phyloP scores from a whole-genome alignment of 83 land plant genomes.

The Larix sibirica region DNA sequence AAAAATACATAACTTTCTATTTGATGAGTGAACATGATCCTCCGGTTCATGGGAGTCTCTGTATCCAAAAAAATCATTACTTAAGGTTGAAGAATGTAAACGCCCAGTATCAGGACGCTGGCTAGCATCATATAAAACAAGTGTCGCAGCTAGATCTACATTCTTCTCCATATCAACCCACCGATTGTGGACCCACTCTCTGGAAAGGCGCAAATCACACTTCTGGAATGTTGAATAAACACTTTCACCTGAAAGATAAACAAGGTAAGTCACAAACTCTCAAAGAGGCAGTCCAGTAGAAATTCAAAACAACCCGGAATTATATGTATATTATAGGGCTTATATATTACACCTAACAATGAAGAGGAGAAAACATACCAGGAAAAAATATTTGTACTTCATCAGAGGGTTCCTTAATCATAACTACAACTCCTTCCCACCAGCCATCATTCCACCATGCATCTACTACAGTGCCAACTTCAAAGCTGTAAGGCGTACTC shows the following conservation, averaged over 20 bases:
- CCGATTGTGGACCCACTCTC: slow-evolving; percentile 53
- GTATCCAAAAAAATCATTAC: slow-evolving; percentile 8
- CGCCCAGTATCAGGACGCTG: slow-evolving; percentile 15
- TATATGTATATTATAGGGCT: not conserved
- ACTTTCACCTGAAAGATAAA: slow-evolving; percentile 53
- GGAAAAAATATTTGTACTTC: slow-evolving; percentile 56
- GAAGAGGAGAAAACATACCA: slow-evolving; percentile 33
- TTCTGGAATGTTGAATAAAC: slow-evolving; percentile 20
- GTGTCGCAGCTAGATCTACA: slow-evolving; percentile 33
- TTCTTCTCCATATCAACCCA: slow-evolving; percentile 45
- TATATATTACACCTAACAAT: not conserved
- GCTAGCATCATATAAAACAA: not conserved
- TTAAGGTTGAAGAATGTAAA: slow-evolving; percentile 24
- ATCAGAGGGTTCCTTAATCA: slow-evolving; percentile 29
- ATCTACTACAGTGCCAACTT: slow-evolving; percentile 61
- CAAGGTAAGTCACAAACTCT: not conserved
- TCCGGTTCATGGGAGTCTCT: not conserved
- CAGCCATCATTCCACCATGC: slow-evolving; percentile 89
- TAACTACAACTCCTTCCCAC: slow-evolving; percentile 80
- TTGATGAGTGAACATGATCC: slow-evolving; percentile 24
- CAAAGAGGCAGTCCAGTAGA: not conserved
- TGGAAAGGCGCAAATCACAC: slow-evolving; percentile 47
- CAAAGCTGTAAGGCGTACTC: slow-evolving; percentile 19
- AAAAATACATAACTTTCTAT: not conserved
- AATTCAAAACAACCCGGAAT: not conserved